These are phyloP conservation scores for Macrolepiota dolichaula DNA, from an alignment of 768 basidiomycete species.

Conservation along the genomic window DNA sequence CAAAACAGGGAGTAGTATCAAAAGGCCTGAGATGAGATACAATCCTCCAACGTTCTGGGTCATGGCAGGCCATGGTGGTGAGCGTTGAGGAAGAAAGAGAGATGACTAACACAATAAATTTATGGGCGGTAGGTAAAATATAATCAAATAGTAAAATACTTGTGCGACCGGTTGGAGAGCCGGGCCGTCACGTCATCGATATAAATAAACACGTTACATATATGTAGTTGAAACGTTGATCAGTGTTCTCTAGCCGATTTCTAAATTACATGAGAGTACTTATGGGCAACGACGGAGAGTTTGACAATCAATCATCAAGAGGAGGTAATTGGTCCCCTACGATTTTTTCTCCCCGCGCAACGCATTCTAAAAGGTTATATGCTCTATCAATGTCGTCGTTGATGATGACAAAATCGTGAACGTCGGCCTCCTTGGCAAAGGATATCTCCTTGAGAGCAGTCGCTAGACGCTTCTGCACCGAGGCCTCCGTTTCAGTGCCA, in stretches of 20 bases:
- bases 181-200: neutral
- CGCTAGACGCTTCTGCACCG: slow-evolving; percentile 70
- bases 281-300: neutral
- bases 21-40: slow-evolving; percentile 60
- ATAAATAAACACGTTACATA: neutral
- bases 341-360: slow-evolving; percentile 69
- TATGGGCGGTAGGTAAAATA: too few relatives aligned
- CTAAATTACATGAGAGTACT: neutral
- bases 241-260: neutral
- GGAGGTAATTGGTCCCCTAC: slow-evolving; percentile 64
- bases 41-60: slow-evolving; percentile 63
- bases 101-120: neutral
- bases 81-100: slow-evolving; percentile 21
- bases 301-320: slow-evolving; percentile 44
- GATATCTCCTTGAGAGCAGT: slow-evolving; percentile 79
- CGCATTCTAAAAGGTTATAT: slow-evolving; percentile 69
- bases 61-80: slow-evolving; percentile 39
- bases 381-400: slow-evolving; percentile 89
- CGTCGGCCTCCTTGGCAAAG: slow-evolving; percentile 72
- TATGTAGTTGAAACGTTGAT: neutral
- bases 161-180: neutral
- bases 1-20: slow-evolving; percentile 79
- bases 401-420: slow-evolving; percentile 82
- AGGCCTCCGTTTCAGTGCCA: slow-evolving; percentile 78
- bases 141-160: neutral